phyloP scores from a whole-genome alignment of 305 asterid genomes.

The Caryopteris hybrid region DNA sequence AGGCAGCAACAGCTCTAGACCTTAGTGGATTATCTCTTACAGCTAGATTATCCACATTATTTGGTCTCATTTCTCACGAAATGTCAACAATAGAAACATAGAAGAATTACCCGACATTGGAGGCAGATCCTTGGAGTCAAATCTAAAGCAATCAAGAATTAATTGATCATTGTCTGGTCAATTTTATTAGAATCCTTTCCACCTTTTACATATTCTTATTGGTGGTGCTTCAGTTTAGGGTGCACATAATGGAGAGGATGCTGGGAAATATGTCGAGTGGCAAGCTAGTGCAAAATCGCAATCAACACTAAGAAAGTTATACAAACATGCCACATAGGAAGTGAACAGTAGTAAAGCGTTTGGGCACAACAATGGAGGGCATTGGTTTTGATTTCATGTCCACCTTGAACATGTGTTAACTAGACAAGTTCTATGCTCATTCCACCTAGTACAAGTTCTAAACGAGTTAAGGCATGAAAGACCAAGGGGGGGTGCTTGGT shows the following conservation, averaged over 20 bases:
- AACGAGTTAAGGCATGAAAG: too few relatives aligned
- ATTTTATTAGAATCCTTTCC: neutral
- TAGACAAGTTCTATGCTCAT: too few relatives aligned
- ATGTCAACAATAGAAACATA: constrained; percentile 19
- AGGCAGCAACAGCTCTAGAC: constrained; percentile 17
- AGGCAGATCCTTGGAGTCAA: constrained; percentile 25
- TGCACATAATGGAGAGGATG: constrained; percentile 21
- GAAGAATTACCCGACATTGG: constrained; percentile 10
- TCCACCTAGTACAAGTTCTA: too few relatives aligned
- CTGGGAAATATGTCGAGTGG: neutral
- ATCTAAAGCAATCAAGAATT: constrained; percentile 11
- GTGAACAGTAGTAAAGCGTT: too few relatives aligned
- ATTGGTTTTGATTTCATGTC: too few relatives aligned
- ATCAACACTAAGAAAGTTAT: neutral
- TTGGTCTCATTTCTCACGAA: constrained; percentile 37
- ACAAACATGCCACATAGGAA: neutral
- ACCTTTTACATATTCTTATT: constrained; percentile 12
- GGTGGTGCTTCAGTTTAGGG: constrained; percentile 29
- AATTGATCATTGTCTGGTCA: constrained; percentile 15
- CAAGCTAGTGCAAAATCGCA: neutral
- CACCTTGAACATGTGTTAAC: too few relatives aligned
- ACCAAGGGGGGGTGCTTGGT: too few relatives aligned
- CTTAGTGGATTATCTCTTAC: constrained; percentile 28
- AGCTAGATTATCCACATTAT: constrained; percentile 41
- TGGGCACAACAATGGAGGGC: too few relatives aligned